These are phyloP conservation scores for Penicillium sp. DNA, from an alignment of 2,329 filamentous ascomycete species.

Conservation along the genomic window DNA sequence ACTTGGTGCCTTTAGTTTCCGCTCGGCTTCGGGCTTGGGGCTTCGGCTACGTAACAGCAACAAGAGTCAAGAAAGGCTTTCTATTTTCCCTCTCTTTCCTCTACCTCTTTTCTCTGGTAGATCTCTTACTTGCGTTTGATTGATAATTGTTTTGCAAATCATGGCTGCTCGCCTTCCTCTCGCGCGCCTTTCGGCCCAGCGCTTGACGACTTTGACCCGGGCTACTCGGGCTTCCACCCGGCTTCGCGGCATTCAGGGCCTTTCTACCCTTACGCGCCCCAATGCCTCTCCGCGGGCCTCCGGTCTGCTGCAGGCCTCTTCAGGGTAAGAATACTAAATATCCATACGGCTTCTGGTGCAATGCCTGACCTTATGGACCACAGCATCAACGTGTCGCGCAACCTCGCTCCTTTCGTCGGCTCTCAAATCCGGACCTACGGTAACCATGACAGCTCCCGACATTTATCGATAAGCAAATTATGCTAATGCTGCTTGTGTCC, in stretches of 20 bases:
- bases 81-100: constrained; percentile 1
- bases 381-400: constrained; percentile 26
- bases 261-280: constrained; percentile 24
- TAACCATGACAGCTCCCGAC: constrained; percentile 10
- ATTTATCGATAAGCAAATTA: neutral
- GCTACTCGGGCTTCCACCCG: constrained; percentile 24
- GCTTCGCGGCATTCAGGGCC: constrained; percentile 23
- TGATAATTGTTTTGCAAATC: constrained; percentile 13
- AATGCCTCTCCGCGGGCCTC: constrained; percentile 19
- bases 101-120: neutral
- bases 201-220: constrained; percentile 28
- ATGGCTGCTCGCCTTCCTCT: constrained; percentile 41
- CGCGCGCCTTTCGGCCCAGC: constrained; percentile 32
- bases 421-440: constrained; percentile 37
- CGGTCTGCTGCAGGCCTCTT: constrained; percentile 23
- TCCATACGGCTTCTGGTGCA: neutral
- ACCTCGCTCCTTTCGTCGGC: constrained; percentile 24
- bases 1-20: constrained; percentile 21
- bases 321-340: constrained; percentile 21
- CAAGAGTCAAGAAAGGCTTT: constrained; percentile 14
- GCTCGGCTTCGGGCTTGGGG: constrained; percentile 19
- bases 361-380: constrained; percentile 7
- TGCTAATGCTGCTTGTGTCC: constrained; percentile 10
- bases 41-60: constrained; percentile 24
- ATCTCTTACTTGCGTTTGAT: neutral